These are phyloP conservation scores for Chaetomium tenue DNA, from an alignment of 495 filamentous ascomycete species.

Conservation along the genomic window DNA sequence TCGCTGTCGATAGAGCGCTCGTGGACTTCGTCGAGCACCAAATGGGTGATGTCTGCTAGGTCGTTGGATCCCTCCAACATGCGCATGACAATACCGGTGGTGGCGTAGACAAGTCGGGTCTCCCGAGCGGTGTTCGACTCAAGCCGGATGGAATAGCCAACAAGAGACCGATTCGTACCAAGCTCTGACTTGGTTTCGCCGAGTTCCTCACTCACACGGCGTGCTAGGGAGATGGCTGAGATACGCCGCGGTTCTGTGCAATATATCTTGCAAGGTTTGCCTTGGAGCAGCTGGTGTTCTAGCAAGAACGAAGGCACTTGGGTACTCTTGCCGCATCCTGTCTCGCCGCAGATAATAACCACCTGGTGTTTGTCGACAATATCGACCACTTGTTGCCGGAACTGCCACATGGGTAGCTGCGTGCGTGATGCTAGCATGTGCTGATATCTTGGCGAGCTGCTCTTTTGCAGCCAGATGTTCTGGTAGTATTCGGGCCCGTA, in stretches of 20 bases:
- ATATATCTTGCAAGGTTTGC: slow-evolving; percentile 83
- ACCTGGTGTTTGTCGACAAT: slow-evolving; percentile 74
- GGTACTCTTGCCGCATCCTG: slow-evolving; percentile 95
- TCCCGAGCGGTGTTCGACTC: slow-evolving; percentile 79
- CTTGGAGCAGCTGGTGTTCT: slow-evolving; percentile 78
- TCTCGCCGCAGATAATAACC: slow-evolving; percentile 91
- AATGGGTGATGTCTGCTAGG: slow-evolving; percentile 82
- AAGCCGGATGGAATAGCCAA: slow-evolving; percentile 90
- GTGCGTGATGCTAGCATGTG: slow-evolving; percentile 62
- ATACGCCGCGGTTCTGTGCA: slow-evolving; percentile 96
- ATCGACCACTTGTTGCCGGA: slow-evolving; percentile 69
- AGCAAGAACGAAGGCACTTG: slow-evolving; percentile 91
- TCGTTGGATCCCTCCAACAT: slow-evolving; percentile 90
- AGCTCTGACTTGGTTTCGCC: slow-evolving; percentile 79
- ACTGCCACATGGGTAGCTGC: slow-evolving; percentile 85
- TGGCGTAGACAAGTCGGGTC: slow-evolving; percentile 84
- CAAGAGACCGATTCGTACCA: slow-evolving; percentile 75
- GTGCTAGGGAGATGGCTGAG: slow-evolving; percentile 88
- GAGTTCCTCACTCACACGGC: slow-evolving; percentile 89
- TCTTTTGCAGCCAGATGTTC: slow-evolving; percentile 69
- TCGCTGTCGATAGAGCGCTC: slow-evolving; percentile 94
- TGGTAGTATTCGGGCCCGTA: slow-evolving; percentile 49
- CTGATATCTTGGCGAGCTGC: slow-evolving; percentile 57
- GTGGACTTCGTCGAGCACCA: slow-evolving; percentile 93
- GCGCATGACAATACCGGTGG: slow-evolving; percentile 87